Evolutionary conservation across 352 stramenopile species (phyloP), one percentile per base, ranked within the genome.

Genomic region (Hyaloperonospora arabidopsidis): DNA sequence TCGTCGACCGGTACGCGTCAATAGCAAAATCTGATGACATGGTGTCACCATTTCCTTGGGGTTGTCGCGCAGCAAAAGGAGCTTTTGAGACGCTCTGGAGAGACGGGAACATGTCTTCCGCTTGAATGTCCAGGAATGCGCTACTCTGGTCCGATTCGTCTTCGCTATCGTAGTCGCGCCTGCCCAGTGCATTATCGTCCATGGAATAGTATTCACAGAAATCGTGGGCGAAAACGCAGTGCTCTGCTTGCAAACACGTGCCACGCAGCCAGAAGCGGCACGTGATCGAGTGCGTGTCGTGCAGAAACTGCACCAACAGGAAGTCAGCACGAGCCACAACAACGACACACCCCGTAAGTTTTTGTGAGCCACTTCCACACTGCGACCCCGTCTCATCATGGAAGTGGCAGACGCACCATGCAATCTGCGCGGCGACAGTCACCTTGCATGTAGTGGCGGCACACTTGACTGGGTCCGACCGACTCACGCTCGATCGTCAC

Each of bases 211-310:
- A 84, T 63, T 89, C 79, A 51, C 63, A 75, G 46, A 91, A 91
- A 58, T 84, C 76, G 67, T 93, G 83, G 12, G 81, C 74, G 57
- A 93, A 93, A 2, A 89, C 79, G 52, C 83, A 93, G 38, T 86
- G 68, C 41, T 90, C 74, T 6, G 61, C 74, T 63, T 93, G 80
- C 49, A 90, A 64, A 49, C 83, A 93, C 48, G 78, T 71, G 23
- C 83, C 83, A 12, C 83, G 80, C 28, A 93, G 65, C 83, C 83
- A 93, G 39, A 90, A 93, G 45, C 83, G 83, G 54, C 83, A 93
- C 43, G 83, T 89, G 51, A 93, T 86, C 35, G 63, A 68, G 64
- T 91, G 61, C 47, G 83, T 93, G 55, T 91, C 79, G 55, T 93
- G 83, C 34, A 93, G 57, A 67, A 93, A 93, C 83, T 93, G 59